Base-by-base conservation (phyloP, 305 asterid genomes). In the Nicotiana rustica region DNA sequence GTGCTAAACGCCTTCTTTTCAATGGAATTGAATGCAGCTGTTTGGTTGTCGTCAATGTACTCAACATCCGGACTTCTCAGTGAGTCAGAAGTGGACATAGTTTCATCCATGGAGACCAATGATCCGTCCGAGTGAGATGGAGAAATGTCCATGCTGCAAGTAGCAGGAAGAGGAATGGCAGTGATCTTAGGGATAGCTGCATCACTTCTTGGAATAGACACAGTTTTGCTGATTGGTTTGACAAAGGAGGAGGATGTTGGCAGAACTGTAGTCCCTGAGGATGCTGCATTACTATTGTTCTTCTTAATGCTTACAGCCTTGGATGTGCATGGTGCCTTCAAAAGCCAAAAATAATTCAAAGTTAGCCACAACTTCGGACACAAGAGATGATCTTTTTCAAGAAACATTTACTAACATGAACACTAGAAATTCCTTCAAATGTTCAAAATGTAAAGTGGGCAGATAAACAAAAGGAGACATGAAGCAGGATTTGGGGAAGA, bases 51-150 rank as follows among this genome's bases (percentile, higher is more conserved):
- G 81, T 96, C 99, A 87, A 95, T 87, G 71, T 96, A 94, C 81
- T 94, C 99, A 21, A 96, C 87, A 18, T 93, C 97, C 1, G 98
- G 97, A 68, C 98, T 96, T 60, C 93, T 91, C 89, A 96, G 82
- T 55, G 98, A 91, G 85, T 93, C 97, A 70, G 96, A 92, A 35
- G 90, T 91, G 41, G 99, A 93, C 96, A 91, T 94, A 6, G 98
- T 91, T 83, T 94, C 99, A 81, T 94, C 99, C 97, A 94, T 92
- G 33, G 99, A 94, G 59, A 88, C 88, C 15, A 93, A 89, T 35
- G 84, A 83, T 15, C 91, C 89, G 69, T 93, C 98, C 13, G 97
- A 93, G 38, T 88, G 85, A 75, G 88, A 83, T 0, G 93, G 96
- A 76, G 93, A 90, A 17, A 83, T 67, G 68, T 86, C 88, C 88